Base-by-base conservation (phyloP, 139 green algal genomes). In the Desmodesmus armatus region DNA sequence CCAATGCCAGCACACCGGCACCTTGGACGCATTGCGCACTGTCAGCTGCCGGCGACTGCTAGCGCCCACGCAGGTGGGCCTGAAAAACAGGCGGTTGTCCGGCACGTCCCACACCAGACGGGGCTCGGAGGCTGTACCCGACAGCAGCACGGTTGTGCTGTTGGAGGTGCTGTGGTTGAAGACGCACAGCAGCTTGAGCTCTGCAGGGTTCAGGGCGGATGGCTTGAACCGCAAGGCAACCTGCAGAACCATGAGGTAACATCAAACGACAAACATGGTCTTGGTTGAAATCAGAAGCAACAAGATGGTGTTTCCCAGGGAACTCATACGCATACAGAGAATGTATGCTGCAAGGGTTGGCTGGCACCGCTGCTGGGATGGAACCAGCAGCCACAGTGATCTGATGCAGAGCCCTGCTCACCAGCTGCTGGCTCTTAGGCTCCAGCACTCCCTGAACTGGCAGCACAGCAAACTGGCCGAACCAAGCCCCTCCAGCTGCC, bases 11-110 rank as follows among this genome's bases (percentile, higher is more conserved):
- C 40, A 78, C 15, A 93, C 47, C 0, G 91, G 78, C 49, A 95
- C 90, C 25, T 87, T 73, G 31, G 86, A 91, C 43, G 85, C 69
- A 87, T 96, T 96, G 69, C 77, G 84, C 5, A 96, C 63, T 3
- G 74, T 91, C 11, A 96, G 31, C 17, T 63, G 27, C 13, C 92
- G 81, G 70, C 86, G 87, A 31, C 84, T 88, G n/a, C 67, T 82
- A 0, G 93, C 93, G 4, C 93, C 93, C 21, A 96, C 70, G 79
- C 93, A 96, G 3, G 93, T 96, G 21, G 93, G 93, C 63, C 91
- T 88, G 87, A 92, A 92, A 69, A 88, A 93, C 25, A 95, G 78
- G 5, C 78, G 81, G 19, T 53, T 43, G 49, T 87, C 79, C 23
- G 71, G 66, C 37, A 88, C 65, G 33, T 91, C 80, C 40, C 86